A percentile compares a stretch with the other conserved stretches of the same genome.
Evolutionary conservation across 306 rosid species (phyloP).

Genomic region (Prosopis cineraria): DNA sequence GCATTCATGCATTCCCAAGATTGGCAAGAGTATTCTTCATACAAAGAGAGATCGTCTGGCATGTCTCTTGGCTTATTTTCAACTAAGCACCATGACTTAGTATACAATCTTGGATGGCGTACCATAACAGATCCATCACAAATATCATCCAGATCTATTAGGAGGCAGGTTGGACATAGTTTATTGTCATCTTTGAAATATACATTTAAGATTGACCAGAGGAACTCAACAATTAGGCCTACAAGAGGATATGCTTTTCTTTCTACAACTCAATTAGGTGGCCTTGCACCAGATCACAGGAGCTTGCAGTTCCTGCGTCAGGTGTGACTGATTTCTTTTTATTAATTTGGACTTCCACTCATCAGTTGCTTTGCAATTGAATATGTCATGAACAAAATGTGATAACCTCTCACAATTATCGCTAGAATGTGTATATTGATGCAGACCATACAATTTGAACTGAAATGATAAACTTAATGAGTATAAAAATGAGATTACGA

Average conservation of each 20-base stretch:
- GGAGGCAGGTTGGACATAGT: conserved; percentile 97
- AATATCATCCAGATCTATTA: conserved; percentile 82
- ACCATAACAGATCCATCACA: conserved; percentile 82
- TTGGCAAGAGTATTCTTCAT: conserved; percentile 89
- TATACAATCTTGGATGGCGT: conserved; percentile 91
- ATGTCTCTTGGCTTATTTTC: conserved; percentile 80
- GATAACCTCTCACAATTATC: conserved; percentile 5
- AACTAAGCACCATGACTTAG: conserved; percentile 75
- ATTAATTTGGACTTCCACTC: conserved; percentile 27
- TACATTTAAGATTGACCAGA: conserved; percentile 72
- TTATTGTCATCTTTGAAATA: conserved; percentile 86
- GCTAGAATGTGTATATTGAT: conserved; percentile 23
- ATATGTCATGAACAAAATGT: conserved; percentile 27
- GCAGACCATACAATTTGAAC: not conserved
- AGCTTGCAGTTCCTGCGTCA: conserved; percentile 86
- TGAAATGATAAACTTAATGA: conserved; percentile 12
- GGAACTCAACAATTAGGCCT: conserved; percentile 81
- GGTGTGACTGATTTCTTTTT: conserved; percentile 49
- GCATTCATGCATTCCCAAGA: conserved; percentile 83
- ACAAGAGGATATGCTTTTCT: conserved; percentile 87
- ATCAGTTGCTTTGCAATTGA: conserved; percentile 28
- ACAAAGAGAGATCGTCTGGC: conserved; percentile 82
- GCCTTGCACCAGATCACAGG: conserved; percentile 85
- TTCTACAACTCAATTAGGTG: conserved; percentile 86
- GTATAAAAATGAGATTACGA: conserved; percentile 12